A percentile compares a stretch with the other conserved stretches of the same genome.
phyloP scores from a whole-genome alignment of 148 eudicot species.

The Pharnaceum exiguum region DNA sequence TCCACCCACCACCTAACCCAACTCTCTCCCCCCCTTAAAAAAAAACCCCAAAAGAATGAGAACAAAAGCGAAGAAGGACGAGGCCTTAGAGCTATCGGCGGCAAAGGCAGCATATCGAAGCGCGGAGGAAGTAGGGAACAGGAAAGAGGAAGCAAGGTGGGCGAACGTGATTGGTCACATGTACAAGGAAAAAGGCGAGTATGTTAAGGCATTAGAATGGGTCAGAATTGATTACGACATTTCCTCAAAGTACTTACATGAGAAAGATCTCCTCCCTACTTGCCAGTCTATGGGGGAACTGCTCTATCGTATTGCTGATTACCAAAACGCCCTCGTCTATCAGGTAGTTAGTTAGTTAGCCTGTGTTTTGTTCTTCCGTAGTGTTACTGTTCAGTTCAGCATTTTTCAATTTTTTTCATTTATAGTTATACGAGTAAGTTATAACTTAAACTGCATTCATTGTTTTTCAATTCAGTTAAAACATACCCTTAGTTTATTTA shows the following conservation, averaged over 20 bases:
- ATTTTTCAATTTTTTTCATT: too few species aligned
- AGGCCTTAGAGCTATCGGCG: constrained; percentile 30
- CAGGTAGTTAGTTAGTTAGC: too few species aligned
- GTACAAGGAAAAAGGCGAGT: constrained; percentile 72
- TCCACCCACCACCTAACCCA: not conserved
- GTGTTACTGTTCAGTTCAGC: too few species aligned
- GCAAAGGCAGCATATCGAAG: constrained; percentile 59
- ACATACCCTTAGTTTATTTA: too few species aligned
- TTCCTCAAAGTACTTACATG: constrained; percentile 43
- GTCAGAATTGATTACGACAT: constrained; percentile 68
- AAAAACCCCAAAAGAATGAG: not conserved
- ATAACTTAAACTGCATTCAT: too few species aligned
- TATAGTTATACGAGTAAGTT: too few species aligned
- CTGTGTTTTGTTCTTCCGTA: too few species aligned
- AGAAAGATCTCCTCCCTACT: constrained; percentile 76
- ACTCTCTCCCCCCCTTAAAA: not conserved
- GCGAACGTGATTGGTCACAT: constrained; percentile 90
- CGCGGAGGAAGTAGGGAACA: constrained; percentile 57
- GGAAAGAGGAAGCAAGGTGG: constrained; percentile 89
- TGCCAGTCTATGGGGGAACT: constrained; percentile 92
- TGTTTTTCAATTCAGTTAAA: too few species aligned
- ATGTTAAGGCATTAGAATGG: constrained; percentile 72
- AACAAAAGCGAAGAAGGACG: constrained; percentile 35
- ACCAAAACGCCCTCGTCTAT: constrained; percentile 52
- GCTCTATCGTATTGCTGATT: constrained; percentile 54